These are phyloP conservation scores for Lepidopterella palustris DNA, from an alignment of 495 filamentous ascomycete species.

Conservation along the genomic window DNA sequence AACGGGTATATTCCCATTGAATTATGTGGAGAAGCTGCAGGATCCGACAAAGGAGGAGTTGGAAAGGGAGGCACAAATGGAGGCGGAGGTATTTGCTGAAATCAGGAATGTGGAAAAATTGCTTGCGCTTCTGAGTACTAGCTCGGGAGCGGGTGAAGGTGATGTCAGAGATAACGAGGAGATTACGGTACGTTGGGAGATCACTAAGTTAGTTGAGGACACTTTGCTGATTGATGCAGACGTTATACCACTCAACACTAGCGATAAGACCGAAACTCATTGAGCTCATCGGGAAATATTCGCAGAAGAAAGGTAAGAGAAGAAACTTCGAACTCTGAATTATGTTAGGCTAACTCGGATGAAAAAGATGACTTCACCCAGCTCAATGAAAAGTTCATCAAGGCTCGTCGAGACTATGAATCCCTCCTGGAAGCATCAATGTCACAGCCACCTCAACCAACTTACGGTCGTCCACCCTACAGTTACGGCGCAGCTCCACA, in stretches of 20 bases:
- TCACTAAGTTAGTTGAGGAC: neutral
- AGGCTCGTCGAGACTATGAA: slow-evolving; percentile 93
- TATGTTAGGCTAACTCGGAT: neutral
- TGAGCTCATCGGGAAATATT: slow-evolving; percentile 97
- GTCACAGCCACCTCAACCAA: slow-evolving; percentile 49
- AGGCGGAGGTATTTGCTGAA: slow-evolving; percentile 94
- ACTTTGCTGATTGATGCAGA: slow-evolving; percentile 38
- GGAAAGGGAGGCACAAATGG: slow-evolving; percentile 94
- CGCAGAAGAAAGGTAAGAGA: slow-evolving; percentile 86
- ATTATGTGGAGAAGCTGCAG: slow-evolving; percentile 95
- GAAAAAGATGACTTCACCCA: slow-evolving; percentile 94
- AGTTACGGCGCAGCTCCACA: slow-evolving; percentile 29
- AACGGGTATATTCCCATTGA: slow-evolving; percentile 95
- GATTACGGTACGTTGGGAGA: slow-evolving; percentile 51
- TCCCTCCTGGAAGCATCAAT: slow-evolving; percentile 92
- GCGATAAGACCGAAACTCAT: slow-evolving; percentile 95
- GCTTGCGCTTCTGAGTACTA: slow-evolving; percentile 88
- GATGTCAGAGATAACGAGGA: slow-evolving; percentile 58
- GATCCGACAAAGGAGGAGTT: slow-evolving; percentile 93
- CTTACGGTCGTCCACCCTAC: slow-evolving; percentile 35
- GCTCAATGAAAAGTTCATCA: slow-evolving; percentile 98
- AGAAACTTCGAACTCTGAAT: no score
- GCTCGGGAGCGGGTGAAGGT: slow-evolving; percentile 35
- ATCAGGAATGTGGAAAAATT: slow-evolving; percentile 99
- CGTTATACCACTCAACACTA: slow-evolving; percentile 85